Evolutionary conservation across 805 yeast species (phyloP), one percentile per base, ranked within the genome.

Genomic region (Helenozyma rhizophorensis): DNA sequence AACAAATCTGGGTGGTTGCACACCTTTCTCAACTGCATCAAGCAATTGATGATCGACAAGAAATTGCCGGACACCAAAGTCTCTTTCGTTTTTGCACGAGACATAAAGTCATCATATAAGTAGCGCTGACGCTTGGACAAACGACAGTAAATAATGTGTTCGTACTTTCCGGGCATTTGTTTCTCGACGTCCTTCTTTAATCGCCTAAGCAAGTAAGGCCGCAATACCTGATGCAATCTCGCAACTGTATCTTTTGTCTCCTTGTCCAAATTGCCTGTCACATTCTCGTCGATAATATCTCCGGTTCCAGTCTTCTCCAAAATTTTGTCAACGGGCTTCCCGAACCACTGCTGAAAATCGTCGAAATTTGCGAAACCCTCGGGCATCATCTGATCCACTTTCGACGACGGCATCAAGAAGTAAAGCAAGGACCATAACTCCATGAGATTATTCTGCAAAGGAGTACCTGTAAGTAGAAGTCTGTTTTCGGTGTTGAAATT

Each of bases 131-230:
- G 74, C 49, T 93, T 88, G 2, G 97, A 88, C 27, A 93, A 63
- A 17, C 95, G 75, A 63, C 98, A 94, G 54, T 84, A 86, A 5
- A 93, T 80, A 37, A 93, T 80, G 56, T 93, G 99, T 56, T 93
- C 99, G 56, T 88, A 85, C 53, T 93, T 93, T 0, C 84, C 96
- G 1, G 99, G 99, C 98, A 93, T 93, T 59, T 93, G 98, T 52
- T 90, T 88, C 50, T 93, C 99, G 10, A 93, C 99, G 59, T 93
- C 99, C 14, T 85, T 87, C 55, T 93, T 93, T 52, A 93, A 72
- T 44, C 99, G 78, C 56, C 99, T 78, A 39, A 93, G 65, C 24
- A 93, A 64, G 51, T 90, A 93, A 0, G 99, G 99, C 43, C 98
- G 75, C 45, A 93, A 65, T 14, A 93, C 95, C 55, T 87, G 95